These are phyloP conservation scores for Metschnikowia peoriensis DNA, from an alignment of 805 yeast species.

Conservation along the genomic window DNA sequence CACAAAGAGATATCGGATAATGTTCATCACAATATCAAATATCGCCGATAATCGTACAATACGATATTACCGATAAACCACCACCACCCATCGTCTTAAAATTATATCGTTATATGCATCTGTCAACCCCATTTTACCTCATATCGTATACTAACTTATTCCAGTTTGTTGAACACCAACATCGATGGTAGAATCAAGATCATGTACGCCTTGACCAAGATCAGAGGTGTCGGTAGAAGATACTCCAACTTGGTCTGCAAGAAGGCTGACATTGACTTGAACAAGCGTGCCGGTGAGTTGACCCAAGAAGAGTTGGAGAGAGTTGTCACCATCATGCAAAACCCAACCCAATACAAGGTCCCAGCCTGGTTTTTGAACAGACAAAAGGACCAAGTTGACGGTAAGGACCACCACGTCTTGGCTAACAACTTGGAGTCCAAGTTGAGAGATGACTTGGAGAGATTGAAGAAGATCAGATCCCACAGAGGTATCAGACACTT, in stretches of 20 bases:
- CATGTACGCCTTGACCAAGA: conserved; percentile 99
- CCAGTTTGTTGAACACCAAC: conserved; percentile 98
- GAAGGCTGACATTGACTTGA: conserved; percentile 98
- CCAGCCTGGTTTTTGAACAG: conserved; percentile 98
- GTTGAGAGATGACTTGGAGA: conserved; percentile 99
- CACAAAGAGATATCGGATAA: too few species aligned
- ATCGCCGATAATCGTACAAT: too few species aligned
- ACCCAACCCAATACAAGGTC: conserved; percentile 98
- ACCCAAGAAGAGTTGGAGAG: conserved; percentile 99
- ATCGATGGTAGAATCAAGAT: conserved; percentile 99
- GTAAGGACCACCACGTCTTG: conserved; percentile 98
- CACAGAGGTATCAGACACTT: conserved; percentile 99
- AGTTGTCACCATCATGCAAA: conserved; percentile 99
- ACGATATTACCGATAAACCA: too few species aligned
- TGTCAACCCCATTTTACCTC: not conserved
- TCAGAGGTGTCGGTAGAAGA: conserved; percentile 99
- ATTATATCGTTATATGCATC: not conserved
- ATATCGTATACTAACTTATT: conserved; percentile 12
- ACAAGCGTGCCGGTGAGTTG: conserved; percentile 99
- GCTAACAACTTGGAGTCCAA: conserved; percentile 99
- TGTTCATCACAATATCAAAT: too few species aligned
- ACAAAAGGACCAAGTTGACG: conserved; percentile 97
- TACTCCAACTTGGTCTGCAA: conserved; percentile 99
- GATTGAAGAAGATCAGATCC: conserved; percentile 99
- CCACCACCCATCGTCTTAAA: too few species aligned